Evolutionary conservation across 805 yeast genomes (phyloP).

Genomic region (Myxozyma udenii): DNA sequence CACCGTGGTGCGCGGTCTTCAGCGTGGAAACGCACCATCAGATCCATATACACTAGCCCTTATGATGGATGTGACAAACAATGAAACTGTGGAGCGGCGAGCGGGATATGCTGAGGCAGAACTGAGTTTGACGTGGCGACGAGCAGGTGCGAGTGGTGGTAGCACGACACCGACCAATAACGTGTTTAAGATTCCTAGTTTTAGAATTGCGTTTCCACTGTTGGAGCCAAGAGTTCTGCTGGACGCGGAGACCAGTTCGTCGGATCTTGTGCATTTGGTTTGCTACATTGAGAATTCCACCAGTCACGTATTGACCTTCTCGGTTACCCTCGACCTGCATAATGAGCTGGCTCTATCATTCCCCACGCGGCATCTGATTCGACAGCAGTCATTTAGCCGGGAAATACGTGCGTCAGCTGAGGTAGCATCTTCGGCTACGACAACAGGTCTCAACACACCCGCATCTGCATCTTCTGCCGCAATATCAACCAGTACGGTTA

Average conservation of each 20-base stretch:
- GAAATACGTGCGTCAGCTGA: constrained; percentile 1
- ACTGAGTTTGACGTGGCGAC: constrained; percentile 36
- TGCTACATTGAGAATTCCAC: constrained; percentile 75
- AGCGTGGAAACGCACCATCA: constrained; percentile 8
- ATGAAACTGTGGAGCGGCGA: constrained; percentile 25
- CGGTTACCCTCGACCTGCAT: constrained; percentile 46
- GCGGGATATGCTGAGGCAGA: constrained; percentile 32
- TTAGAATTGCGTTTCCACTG: constrained; percentile 58
- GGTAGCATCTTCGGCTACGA: neutral
- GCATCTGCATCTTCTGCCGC: neutral
- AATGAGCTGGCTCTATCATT: constrained; percentile 32
- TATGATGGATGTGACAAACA: constrained; percentile 27
- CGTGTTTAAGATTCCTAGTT: constrained; percentile 36
- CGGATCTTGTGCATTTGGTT: constrained; percentile 38
- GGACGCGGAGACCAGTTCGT: constrained; percentile 31
- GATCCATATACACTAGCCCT: constrained; percentile 29
- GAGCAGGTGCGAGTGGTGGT: neutral
- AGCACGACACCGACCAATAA: constrained; percentile 6
- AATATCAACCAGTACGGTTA: neutral
- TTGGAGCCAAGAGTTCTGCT: constrained; percentile 68
- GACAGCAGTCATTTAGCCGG: constrained; percentile 18
- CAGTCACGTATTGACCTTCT: constrained; percentile 60
- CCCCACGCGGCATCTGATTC: constrained; percentile 25
- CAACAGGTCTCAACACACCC: constrained; percentile 4
- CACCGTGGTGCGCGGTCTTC: constrained; percentile 2